Percentiles rank a stretch among this genome's conserved stretches.
Conservation (phyloP, 371 early-diverging fungal species). For the Apophysomyces variabilis region DNA sequence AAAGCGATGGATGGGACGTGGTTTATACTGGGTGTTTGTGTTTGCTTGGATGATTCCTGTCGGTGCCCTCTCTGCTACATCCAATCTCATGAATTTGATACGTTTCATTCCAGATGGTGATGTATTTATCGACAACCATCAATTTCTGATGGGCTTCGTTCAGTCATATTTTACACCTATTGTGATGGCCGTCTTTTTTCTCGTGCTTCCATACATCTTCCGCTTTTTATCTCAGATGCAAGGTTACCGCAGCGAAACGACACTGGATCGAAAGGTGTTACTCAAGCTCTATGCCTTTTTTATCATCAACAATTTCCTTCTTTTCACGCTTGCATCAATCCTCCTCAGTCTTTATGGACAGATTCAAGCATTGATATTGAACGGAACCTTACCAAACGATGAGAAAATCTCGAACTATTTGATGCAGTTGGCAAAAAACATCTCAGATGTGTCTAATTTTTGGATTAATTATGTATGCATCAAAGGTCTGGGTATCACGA, state of each 20-base stretch:
- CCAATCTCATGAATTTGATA: slow-evolving; percentile 64
- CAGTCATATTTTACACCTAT: slow-evolving; percentile 76
- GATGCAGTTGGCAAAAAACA: slow-evolving; percentile 41
- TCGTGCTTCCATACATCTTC: slow-evolving; percentile 70
- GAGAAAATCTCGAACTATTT: slow-evolving; percentile 23
- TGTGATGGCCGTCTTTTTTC: slow-evolving; percentile 68
- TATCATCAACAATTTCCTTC: slow-evolving; percentile 68
- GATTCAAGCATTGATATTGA: slow-evolving; percentile 38
- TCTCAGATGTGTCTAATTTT: slow-evolving; percentile 54
- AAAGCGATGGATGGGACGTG: slow-evolving; percentile 62
- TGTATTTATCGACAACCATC: slow-evolving; percentile 55
- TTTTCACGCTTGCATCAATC: slow-evolving; percentile 64
- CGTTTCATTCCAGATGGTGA: slow-evolving; percentile 55
- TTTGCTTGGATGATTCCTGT: slow-evolving; percentile 77
- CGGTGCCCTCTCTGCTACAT: slow-evolving; percentile 65
- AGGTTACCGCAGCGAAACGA: slow-evolving; percentile 73
- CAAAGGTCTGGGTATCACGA: slow-evolving; percentile 51
- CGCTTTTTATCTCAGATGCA: slow-evolving; percentile 70
- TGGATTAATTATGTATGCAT: slow-evolving; percentile 77
- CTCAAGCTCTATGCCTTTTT: slow-evolving; percentile 81
- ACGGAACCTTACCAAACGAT: slow-evolving; percentile 42
- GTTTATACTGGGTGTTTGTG: slow-evolving; percentile 62
- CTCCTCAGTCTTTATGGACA: slow-evolving; percentile 62
- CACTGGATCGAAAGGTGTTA: slow-evolving; percentile 71
- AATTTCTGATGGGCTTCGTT: slow-evolving; percentile 62